A percentile compares a stretch with the other conserved stretches of the same genome.
Evolutionary conservation across 257 asterid genomes (phyloP).

Genomic region (Solanum gracilifrons): DNA sequence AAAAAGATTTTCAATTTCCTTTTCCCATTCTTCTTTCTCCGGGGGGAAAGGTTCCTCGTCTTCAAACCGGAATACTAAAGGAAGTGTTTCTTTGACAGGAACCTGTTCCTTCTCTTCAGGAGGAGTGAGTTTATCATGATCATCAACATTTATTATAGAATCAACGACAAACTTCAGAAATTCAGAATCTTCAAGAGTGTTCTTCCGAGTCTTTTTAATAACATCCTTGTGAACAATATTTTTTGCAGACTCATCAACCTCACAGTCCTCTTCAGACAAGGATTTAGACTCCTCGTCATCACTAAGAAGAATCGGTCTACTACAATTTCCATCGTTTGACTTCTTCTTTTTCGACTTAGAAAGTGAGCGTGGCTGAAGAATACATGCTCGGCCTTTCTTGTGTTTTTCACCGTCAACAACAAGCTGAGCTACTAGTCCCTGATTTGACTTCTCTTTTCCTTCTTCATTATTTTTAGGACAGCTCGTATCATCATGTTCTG

Average conservation of each 20-base stretch:
- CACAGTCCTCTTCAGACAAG: neutral
- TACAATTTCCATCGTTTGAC: neutral
- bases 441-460: neutral
- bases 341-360: neutral
- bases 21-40: conserved; percentile 35
- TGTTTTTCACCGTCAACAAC: neutral
- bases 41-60: conserved; percentile 21
- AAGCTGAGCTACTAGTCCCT: neutral
- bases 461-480: neutral
- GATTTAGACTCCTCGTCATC: neutral
- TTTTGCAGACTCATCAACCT: neutral
- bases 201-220: neutral
- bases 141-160: conserved; percentile 16
- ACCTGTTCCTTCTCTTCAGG: neutral
- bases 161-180: conserved; percentile 16
- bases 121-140: conserved; percentile 3
- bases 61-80: conserved; percentile 46
- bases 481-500: neutral
- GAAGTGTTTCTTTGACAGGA: conserved; percentile 12
- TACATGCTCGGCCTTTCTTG: neutral
- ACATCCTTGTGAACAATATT: neutral
- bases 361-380: conserved; percentile 1
- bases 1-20: conserved; percentile 38
- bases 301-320: neutral
- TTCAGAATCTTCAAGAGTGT: neutral